phyloP scores from a whole-genome alignment of 164 flowering plant genomes.

The Buxus sempervirens region DNA sequence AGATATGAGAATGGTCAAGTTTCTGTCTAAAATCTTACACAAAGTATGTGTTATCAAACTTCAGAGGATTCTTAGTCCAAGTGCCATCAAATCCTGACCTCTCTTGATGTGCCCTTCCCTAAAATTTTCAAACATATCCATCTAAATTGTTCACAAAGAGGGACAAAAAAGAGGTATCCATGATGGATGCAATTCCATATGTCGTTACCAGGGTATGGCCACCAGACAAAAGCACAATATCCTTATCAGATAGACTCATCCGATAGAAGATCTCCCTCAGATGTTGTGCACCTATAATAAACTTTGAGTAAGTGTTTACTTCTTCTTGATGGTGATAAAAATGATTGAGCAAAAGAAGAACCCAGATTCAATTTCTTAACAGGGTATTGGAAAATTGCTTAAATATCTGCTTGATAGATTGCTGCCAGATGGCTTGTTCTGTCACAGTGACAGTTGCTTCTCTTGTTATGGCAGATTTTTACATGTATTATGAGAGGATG shows the following conservation, averaged over 20 bases:
- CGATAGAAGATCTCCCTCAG: constrained; percentile 68
- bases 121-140: constrained; percentile 1
- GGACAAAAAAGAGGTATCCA: no score
- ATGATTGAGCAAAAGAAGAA: no score
- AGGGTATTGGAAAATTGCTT: background rate
- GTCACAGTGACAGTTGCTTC: no score
- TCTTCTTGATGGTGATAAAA: no score
- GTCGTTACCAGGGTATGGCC: constrained; percentile 78
- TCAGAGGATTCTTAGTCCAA: constrained; percentile 72
- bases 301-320: background rate
- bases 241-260: constrained; percentile 92
- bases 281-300: constrained; percentile 56
- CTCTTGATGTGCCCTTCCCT: constrained; percentile 83
- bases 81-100: constrained; percentile 86
- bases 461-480: no score
- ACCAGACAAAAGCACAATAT: constrained; percentile 88
- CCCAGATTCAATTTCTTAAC: background rate
- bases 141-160: no score
- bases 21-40: constrained; percentile 38
- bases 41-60: constrained; percentile 81
- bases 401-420: no score
- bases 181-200: background rate
- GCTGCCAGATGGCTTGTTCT: no score
- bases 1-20: background rate
- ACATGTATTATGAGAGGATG: no score